phyloP scores from a whole-genome alignment of 169 alveolate genomes.

The Miamiensis avidus region DNA sequence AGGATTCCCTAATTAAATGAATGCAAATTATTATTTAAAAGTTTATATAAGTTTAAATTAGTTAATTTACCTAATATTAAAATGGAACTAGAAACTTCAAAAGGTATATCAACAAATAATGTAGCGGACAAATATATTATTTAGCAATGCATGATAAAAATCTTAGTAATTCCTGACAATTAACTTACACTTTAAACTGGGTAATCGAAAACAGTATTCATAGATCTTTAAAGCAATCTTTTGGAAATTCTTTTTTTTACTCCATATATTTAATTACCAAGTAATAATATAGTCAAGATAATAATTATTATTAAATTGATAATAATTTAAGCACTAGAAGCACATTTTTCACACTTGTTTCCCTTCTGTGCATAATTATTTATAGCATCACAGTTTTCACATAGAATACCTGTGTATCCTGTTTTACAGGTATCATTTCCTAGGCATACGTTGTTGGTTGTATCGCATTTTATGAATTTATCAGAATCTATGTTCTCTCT shows the following conservation, averaged over 20 bases:
- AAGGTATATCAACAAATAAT: background rate
- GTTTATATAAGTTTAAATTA: background rate
- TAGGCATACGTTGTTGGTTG: background rate
- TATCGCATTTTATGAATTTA: background rate
- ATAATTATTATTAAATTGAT: no score
- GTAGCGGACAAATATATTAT: background rate
- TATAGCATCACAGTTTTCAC: background rate
- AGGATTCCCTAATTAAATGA: background rate
- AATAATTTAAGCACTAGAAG: background rate
- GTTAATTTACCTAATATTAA: background rate
- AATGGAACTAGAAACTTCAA: background rate
- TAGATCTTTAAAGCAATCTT: background rate
- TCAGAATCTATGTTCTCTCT: background rate
- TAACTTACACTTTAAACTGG: background rate
- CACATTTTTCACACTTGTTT: background rate
- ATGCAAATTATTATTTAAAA: no score
- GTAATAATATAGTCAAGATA: background rate
- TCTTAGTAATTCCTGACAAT: background rate
- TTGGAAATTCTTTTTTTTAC: no score
- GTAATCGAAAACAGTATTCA: background rate
- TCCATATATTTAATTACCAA: background rate
- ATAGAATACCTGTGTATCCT: background rate
- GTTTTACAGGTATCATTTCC: background rate
- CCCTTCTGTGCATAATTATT: background rate
- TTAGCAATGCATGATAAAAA: background rate